These are phyloP conservation scores for Pholiota microspora DNA, from an alignment of 768 basidiomycete species.

Conservation along the genomic window DNA sequence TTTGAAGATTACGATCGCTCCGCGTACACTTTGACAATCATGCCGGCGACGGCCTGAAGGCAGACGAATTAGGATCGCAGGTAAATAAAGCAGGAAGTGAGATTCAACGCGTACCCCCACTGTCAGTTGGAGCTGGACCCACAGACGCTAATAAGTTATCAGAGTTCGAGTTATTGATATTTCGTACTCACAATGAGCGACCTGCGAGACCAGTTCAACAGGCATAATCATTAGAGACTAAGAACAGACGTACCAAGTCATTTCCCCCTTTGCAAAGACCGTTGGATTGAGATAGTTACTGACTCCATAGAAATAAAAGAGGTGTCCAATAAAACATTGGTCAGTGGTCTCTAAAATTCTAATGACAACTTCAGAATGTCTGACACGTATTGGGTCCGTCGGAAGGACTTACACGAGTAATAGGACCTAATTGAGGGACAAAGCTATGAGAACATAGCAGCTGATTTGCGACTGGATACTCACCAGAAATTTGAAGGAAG, in stretches of 20 bases:
- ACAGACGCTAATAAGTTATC: background rate
- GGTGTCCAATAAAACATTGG: slow-evolving; percentile 54
- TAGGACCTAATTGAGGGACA: slow-evolving; percentile 31
- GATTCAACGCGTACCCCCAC: slow-evolving; percentile 33
- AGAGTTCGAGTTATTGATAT: background rate
- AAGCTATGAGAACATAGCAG: background rate
- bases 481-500: slow-evolving; percentile 49
- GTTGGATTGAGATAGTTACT: slow-evolving; percentile 37
- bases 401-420: slow-evolving; percentile 32
- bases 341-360: slow-evolving; percentile 55
- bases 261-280: slow-evolving; percentile 34
- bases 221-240: background rate
- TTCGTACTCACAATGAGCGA: slow-evolving; percentile 45
- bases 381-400: background rate
- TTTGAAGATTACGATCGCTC: background rate
- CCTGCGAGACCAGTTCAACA: slow-evolving; percentile 28
- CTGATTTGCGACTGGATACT: slow-evolving; percentile 21
- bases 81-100: background rate
- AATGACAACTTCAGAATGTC: background rate
- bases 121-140: slow-evolving; percentile 42
- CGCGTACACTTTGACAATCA: slow-evolving; percentile 50
- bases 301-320: slow-evolving; percentile 56
- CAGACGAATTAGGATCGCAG: background rate
- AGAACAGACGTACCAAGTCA: slow-evolving; percentile 37
- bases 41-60: slow-evolving; percentile 49